phyloP scores from a whole-genome alignment of 2,329 filamentous ascomycete species.

The Pezicula radicicola region DNA sequence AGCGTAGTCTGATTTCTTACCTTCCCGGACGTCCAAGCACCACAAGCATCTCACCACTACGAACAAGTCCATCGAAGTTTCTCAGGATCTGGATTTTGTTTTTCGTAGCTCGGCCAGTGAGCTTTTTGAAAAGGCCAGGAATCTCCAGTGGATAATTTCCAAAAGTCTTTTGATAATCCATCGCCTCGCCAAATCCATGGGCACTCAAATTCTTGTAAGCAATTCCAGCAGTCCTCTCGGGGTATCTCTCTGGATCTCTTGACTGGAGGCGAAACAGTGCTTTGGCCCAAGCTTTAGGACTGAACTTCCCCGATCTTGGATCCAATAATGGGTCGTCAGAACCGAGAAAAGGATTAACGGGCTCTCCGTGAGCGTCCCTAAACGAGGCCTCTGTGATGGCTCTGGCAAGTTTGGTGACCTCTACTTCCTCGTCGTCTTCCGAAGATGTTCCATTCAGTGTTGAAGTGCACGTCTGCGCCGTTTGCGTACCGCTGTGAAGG shows the following conservation, averaged over 20 bases:
- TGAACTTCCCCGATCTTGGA: slow-evolving; percentile 51
- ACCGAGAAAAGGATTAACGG: slow-evolving; percentile 48
- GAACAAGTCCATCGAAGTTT: slow-evolving; percentile 61
- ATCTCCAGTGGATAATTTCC: slow-evolving; percentile 56
- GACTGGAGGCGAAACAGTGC: slow-evolving; percentile 45
- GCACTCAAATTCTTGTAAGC: slow-evolving; percentile 67
- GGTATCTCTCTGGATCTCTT: slow-evolving; percentile 49
- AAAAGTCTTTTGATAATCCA: slow-evolving; percentile 69
- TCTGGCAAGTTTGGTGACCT: slow-evolving; percentile 20
- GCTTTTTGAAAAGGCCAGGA: slow-evolving; percentile 39
- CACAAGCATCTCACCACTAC: slow-evolving; percentile 64
- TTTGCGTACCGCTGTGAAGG: slow-evolving; percentile 1
- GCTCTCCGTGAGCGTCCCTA: slow-evolving; percentile 15
- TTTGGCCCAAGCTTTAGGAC: slow-evolving; percentile 56
- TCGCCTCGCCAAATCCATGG: slow-evolving; percentile 64
- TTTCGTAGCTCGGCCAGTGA: slow-evolving; percentile 48
- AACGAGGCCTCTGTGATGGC: slow-evolving; percentile 21
- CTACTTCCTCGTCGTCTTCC: slow-evolving; percentile 14
- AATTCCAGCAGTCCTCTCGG: slow-evolving; percentile 59
- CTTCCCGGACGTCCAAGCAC: slow-evolving; percentile 65
- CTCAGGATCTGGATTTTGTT: slow-evolving; percentile 56
- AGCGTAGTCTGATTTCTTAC: slow-evolving; percentile 21
- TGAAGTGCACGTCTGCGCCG: slow-evolving; percentile 5
- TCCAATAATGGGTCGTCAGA: slow-evolving; percentile 49
- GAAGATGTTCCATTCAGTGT: slow-evolving; percentile 5